A percentile compares a stretch with the other conserved stretches of the same genome.
These are phyloP conservation scores for Pelargonium citronellum DNA, from an alignment of 441 rosid species.

Conservation along the genomic window DNA sequence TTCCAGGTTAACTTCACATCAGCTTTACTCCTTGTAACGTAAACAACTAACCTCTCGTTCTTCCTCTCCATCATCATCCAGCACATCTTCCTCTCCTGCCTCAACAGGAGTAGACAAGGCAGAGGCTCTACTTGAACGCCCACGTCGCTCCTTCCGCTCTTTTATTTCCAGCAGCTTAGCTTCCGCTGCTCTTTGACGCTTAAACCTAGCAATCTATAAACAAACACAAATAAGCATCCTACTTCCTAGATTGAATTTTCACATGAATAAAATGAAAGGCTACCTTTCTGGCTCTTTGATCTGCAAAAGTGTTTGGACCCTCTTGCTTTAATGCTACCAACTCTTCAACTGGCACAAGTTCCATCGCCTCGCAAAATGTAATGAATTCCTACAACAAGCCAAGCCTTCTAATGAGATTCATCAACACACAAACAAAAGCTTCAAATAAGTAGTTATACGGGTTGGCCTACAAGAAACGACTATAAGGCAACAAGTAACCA, in stretches of 20 bases:
- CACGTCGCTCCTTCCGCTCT: slow-evolving; percentile 77
- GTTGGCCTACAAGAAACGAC: neutral
- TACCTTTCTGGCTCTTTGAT: slow-evolving; percentile 83
- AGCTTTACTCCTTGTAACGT: neutral
- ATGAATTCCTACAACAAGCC: slow-evolving; percentile 60
- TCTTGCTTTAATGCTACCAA: slow-evolving; percentile 44
- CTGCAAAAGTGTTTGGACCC: slow-evolving; percentile 45
- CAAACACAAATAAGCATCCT: slow-evolving; percentile 5
- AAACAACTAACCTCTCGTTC: slow-evolving; percentile 74
- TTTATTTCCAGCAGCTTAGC: slow-evolving; percentile 71
- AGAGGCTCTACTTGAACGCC: slow-evolving; percentile 69
- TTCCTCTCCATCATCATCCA: slow-evolving; percentile 90
- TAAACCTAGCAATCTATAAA: slow-evolving; percentile 73
- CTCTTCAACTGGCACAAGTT: slow-evolving; percentile 74
- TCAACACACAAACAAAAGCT: neutral
- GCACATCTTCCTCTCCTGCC: slow-evolving; percentile 68
- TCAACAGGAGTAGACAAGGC: slow-evolving; percentile 77
- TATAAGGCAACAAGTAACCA: too few species aligned
- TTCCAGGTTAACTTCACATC: neutral
- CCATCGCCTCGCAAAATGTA: slow-evolving; percentile 86
- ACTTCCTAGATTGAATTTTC: neutral
- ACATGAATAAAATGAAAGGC: neutral
- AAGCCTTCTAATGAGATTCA: slow-evolving; percentile 14
- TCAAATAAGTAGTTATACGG: neutral
- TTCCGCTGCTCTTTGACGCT: slow-evolving; percentile 73